phyloP scores from a whole-genome alignment of 371 early-diverging fungal genomes.

The Cokeromyces recurvatus region DNA sequence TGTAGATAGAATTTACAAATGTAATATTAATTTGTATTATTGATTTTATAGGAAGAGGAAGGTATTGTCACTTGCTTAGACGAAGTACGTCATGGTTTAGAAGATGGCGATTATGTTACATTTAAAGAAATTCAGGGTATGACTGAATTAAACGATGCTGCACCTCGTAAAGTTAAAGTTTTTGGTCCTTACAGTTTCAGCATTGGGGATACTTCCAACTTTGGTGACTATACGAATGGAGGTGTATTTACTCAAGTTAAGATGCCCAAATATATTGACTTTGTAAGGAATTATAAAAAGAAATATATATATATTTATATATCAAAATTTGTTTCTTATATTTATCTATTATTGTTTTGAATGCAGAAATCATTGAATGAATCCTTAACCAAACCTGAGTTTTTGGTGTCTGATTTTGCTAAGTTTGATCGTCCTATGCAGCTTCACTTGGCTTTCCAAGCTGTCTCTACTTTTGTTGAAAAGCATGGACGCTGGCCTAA shows the following conservation, averaged over 20 bases:
- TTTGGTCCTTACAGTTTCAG: constrained; percentile 93
- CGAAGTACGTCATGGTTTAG: constrained; percentile 93
- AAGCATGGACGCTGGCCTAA: constrained; percentile 52
- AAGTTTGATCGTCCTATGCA: constrained; percentile 95
- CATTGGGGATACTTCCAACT: constrained; percentile 82
- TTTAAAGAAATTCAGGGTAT: constrained; percentile 94
- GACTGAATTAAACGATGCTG: constrained; percentile 78
- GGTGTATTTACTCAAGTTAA: constrained; percentile 96
- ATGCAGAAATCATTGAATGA: constrained; percentile 67
- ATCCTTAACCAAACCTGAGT: constrained; percentile 81
- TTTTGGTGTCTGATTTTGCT: constrained; percentile 89
- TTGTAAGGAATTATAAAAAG: constrained; percentile 55
- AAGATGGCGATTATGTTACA: constrained; percentile 95
- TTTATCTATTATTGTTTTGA: neutral
- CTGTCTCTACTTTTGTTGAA: constrained; percentile 72
- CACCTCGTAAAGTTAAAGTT: constrained; percentile 83
- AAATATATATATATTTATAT: no score
- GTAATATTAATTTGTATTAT: neutral
- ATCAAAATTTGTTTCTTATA: neutral
- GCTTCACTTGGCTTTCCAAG: constrained; percentile 92
- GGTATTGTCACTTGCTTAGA: constrained; percentile 95
- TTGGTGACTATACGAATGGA: constrained; percentile 74
- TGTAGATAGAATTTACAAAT: neutral
- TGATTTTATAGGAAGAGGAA: constrained; percentile 59
- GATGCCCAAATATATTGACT: constrained; percentile 76